Base-by-base conservation (phyloP, 169 alveolate genomes). In the Plasmodium ovale region DNA sequence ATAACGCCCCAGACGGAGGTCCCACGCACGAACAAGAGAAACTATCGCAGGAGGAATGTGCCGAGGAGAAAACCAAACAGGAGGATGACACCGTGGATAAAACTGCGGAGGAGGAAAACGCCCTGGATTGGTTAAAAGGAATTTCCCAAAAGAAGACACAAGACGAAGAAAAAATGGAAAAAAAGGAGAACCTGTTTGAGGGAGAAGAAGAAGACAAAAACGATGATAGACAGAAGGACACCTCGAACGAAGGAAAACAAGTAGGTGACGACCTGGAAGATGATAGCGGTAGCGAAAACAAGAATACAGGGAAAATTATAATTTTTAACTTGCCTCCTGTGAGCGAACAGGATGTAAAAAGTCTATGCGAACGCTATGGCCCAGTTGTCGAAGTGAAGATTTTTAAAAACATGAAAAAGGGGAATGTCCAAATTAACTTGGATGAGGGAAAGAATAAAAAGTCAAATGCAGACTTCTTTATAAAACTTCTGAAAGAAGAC, bases 371-470 rank as follows among this genome's bases (percentile, higher is more conserved):
- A 58, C 37, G 59, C 12, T 89, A 87, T 67, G 93, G 87, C 0
- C 91, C 90, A n/a, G 91, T 87, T 27, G 87, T 73, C 49, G 93
- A 88, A 44, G 92, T 87, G n/a, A 70, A 88, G 7, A 62, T 92
- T 44, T 69, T 84, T 68, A 79, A 74, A 21, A 88, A 74, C 27
- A 47, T 60, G 21, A 71, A 53, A 58, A 70, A 67, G 4, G 89
- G 71, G 31, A 72, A 62, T 39, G 67, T 72, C 2, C 73, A 90
- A 0, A 69, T 85, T 37, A 54, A 70, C 54, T 37, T 69, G 16
- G 58, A 69, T 70, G 87, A 67, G 12, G 65, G 65, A 37, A 64
- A 59, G n/a, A 39, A 35, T 16, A 68, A 54, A 14, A 85, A 69
- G 39, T 67, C 72, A 27, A 58, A 37, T 53, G 87, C 67, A n/a